Evolutionary conservation across 176 grass and related monocot genomes (phyloP).

Genomic region (Rhynchospora pubera): DNA sequence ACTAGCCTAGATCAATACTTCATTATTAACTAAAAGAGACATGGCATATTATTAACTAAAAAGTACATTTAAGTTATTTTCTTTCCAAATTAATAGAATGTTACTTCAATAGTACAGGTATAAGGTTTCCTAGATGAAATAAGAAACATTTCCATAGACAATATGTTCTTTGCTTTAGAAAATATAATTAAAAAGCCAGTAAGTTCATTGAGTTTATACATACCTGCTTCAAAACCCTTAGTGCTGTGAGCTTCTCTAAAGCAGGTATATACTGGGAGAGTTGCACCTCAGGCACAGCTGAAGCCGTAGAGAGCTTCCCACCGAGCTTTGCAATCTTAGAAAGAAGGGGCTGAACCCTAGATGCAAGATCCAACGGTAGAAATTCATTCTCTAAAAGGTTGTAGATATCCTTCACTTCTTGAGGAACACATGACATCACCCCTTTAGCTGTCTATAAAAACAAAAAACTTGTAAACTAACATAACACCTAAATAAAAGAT

Average conservation of each 20-base stretch:
- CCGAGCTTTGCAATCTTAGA: slow-evolving; percentile 76
- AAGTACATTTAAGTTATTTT: too few species aligned
- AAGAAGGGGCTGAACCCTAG: slow-evolving; percentile 71
- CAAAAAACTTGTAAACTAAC: background rate
- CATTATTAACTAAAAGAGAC: too few species aligned
- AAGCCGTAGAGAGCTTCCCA: slow-evolving; percentile 80
- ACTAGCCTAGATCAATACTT: background rate
- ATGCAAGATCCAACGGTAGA: slow-evolving; percentile 69
- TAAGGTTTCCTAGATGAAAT: background rate
- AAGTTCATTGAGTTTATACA: background rate
- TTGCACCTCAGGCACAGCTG: slow-evolving; percentile 83
- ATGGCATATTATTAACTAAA: too few species aligned
- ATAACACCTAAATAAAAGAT: background rate
- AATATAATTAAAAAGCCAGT: background rate
- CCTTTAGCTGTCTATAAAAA: slow-evolving; percentile 59
- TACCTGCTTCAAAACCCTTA: slow-evolving; percentile 92
- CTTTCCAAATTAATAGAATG: too few species aligned
- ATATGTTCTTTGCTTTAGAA: background rate
- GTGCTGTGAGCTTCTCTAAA: slow-evolving; percentile 72
- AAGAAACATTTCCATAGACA: background rate
- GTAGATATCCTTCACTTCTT: slow-evolving; percentile 97
- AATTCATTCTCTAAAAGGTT: slow-evolving; percentile 84
- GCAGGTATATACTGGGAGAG: slow-evolving; percentile 62
- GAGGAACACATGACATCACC: slow-evolving; percentile 86
- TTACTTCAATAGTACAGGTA: background rate